Conservation (phyloP, 1,139 yeast species). For the Protomyces inundatus region DNA sequence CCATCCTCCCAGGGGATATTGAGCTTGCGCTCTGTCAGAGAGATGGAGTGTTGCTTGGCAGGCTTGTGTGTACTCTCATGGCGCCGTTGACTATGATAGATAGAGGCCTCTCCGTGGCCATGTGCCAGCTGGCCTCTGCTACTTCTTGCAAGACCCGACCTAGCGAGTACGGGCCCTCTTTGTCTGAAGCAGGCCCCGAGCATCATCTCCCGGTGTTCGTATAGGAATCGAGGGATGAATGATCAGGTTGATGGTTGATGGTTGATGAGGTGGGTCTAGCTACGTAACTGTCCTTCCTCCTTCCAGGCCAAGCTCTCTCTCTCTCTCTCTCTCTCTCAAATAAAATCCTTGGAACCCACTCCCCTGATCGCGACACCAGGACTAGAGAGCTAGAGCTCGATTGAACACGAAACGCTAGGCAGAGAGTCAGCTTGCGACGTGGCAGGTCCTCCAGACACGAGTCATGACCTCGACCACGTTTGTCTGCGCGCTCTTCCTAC, state of each 20-base stretch:
- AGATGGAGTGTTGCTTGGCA: slow-evolving; percentile 31
- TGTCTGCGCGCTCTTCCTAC: slow-evolving; percentile 11
- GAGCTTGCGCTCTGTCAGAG: slow-evolving; percentile 36
- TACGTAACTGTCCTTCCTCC: no score
- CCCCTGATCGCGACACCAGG: no score
- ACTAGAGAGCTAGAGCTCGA: no score
- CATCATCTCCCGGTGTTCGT: not conserved
- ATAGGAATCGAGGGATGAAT: no score
- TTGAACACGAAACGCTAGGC: no score
- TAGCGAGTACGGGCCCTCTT: not conserved
- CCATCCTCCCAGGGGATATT: slow-evolving; percentile 38
- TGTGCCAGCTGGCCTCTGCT: not conserved
- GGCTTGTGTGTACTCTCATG: not conserved
- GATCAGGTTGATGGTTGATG: no score
- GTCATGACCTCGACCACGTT: not conserved
- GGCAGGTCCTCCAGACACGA: not conserved
- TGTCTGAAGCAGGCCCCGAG: not conserved
- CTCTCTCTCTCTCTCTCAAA: no score
- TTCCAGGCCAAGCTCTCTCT: no score
- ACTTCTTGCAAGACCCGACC: not conserved
- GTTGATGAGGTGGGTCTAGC: no score
- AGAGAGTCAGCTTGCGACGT: no score
- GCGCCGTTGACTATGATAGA: not conserved
- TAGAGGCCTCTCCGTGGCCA: not conserved
- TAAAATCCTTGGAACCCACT: no score